Percentiles rank a stretch among this genome's conserved stretches.
These are phyloP conservation scores for Phalaenopsis aphrodite DNA, from an alignment of 106 monocot genomes.

Conservation along the genomic window DNA sequence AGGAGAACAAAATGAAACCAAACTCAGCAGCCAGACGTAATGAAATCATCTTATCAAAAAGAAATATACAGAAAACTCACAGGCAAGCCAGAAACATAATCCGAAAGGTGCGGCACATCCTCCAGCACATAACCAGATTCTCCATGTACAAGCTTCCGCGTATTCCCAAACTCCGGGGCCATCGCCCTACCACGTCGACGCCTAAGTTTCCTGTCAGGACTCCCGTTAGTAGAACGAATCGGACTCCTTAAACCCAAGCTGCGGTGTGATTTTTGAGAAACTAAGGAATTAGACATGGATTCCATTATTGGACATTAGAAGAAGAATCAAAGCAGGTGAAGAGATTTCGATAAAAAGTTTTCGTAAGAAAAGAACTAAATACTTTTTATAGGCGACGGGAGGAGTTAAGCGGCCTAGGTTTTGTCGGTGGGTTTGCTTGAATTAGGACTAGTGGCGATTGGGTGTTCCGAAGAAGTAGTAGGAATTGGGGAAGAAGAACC, in stretches of 20 bases:
- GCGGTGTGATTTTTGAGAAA: neutral
- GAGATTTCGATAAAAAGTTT: neutral
- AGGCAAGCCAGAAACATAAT: slow-evolving; percentile 43
- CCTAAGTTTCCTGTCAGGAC: neutral
- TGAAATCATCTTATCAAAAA: neutral
- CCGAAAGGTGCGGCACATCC: slow-evolving; percentile 69
- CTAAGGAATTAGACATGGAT: neutral
- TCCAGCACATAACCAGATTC: slow-evolving; percentile 62
- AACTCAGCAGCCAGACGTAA: neutral
- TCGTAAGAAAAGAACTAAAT: neutral
- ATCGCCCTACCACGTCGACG: neutral
- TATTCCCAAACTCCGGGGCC: slow-evolving; percentile 10
- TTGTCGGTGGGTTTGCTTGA: neutral
- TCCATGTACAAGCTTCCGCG: slow-evolving; percentile 33
- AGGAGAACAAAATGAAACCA: neutral
- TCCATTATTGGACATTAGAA: neutral
- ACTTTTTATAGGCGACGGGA: neutral
- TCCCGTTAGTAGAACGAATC: neutral
- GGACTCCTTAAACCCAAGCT: slow-evolving; percentile 6
- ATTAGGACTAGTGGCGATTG: neutral
- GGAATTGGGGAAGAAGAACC: neutral
- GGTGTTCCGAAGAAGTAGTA: neutral
- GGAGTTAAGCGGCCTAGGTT: neutral
- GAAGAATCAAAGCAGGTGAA: neutral
- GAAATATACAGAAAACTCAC: slow-evolving; percentile 16